Percentiles rank a stretch among this genome's conserved stretches.
These are phyloP conservation scores for Primulina eburnea DNA, from an alignment of 257 asterid genomes.

Conservation along the genomic window DNA sequence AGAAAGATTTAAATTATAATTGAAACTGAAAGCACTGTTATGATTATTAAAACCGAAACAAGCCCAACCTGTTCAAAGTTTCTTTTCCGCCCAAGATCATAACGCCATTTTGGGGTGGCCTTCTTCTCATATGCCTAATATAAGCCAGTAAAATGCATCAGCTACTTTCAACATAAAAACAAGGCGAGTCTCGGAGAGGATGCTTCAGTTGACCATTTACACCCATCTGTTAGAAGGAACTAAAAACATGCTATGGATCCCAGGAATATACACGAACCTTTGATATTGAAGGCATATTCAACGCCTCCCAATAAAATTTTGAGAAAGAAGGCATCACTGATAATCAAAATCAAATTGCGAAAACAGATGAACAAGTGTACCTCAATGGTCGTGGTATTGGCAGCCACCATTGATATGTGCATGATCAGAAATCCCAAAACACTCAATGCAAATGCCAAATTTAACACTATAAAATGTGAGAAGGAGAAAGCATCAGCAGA, in stretches of 20 bases:
- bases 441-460: constrained; percentile 72
- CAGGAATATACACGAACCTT: not conserved
- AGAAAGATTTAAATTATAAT: not conserved
- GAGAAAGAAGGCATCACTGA: not conserved
- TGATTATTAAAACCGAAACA: not conserved
- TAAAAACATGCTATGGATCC: not conserved
- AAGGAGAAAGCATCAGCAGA: constrained; percentile 18
- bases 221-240: not conserved
- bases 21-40: not conserved
- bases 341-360: constrained; percentile 6
- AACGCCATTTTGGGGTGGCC: constrained; percentile 51
- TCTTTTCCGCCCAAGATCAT: constrained; percentile 58
- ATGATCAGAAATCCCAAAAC: constrained; percentile 64
- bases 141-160: constrained; percentile 11
- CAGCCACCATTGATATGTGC: constrained; percentile 68
- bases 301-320: not conserved
- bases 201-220: not conserved
- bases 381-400: constrained; percentile 75
- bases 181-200: not conserved
- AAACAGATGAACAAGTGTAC: constrained; percentile 26
- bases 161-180: not conserved
- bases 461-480: constrained; percentile 45
- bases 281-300: not conserved
- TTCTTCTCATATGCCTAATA: constrained; percentile 59
- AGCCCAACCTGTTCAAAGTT: constrained; percentile 43